Base-by-base conservation (phyloP, 225 moss, liverwort and hornwort genomes). In the Bryoerythrophyllum caledonicum region DNA sequence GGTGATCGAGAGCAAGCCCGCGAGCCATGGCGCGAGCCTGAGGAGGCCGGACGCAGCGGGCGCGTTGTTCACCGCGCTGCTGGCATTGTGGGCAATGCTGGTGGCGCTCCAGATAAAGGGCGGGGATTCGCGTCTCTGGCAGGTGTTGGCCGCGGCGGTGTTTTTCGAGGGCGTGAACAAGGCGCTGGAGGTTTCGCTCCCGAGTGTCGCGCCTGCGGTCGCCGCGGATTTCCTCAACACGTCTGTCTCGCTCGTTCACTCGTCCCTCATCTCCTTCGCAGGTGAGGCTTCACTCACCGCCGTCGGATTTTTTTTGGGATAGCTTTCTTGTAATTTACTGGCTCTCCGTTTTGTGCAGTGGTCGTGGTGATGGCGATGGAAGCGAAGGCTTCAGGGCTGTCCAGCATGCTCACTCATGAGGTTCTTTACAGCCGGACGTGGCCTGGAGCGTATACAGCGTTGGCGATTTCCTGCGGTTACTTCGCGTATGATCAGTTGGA, bases 401-500 rank as follows among this genome's bases (percentile, higher is more conserved):
- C 65, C 12, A 59, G 38, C 44, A 93, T 94, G 97, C 71, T 88
- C 73, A 76, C 83, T 46, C 94, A 99, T 79, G 81, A 84, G 0
- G 81, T 81, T 38, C 74, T 84, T 19, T 84, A 74, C 32, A 21
- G 55, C n/a, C 49, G 67, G 57, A 67, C 84, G 25, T 84, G 84
- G 81, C 81, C 84, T 48, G 78, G 81, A 71, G 84, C 78, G 5
- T 91, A 81, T 76, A 63, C 74, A 15, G 86, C 91, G 8, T 79
- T 99, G 72, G 83, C 84, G 30, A 67, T 57, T 10, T 94, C 96
- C 10, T 88, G 84, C 59, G 97, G 97, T 8, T 97, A 97, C 81
- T 97, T 90, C 76, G 91, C 94, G 37, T 94, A 97, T 78, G 97
- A 97, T 82, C 97, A 97, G 52, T 80, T 89, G 97, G 84, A 84